Conservation (phyloP, 2,329 filamentous ascomycete species). For the Sphaceloma murrayae region DNA sequence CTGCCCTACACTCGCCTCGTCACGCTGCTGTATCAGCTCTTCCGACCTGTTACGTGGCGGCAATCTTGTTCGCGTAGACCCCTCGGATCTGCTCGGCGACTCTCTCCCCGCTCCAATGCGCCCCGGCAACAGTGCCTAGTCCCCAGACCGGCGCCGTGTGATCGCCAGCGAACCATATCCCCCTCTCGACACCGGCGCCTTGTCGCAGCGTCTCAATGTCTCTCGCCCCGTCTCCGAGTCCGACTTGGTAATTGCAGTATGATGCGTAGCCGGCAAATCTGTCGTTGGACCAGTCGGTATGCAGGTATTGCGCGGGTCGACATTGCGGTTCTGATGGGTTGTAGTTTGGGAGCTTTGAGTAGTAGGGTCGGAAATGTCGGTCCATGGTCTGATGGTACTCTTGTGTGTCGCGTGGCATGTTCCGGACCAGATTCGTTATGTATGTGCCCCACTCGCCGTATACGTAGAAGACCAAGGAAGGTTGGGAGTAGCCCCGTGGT, state of each 20-base stretch:
- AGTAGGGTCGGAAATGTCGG: slow-evolving; percentile 15
- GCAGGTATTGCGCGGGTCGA: neutral
- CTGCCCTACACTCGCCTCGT: no score
- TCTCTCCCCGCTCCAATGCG: slow-evolving; percentile 15
- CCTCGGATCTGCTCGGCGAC: slow-evolving; percentile 13
- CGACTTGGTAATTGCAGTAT: slow-evolving; percentile 14
- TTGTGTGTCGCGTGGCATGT: neutral
- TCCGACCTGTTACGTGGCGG: no score
- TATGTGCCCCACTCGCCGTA: slow-evolving; percentile 7
- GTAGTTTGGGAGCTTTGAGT: slow-evolving; percentile 14
- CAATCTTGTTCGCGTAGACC: neutral
- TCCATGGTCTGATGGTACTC: slow-evolving; percentile 5
- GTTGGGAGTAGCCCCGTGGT: slow-evolving; percentile 6
- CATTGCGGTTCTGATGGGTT: neutral
- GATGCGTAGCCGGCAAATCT: slow-evolving; percentile 15
- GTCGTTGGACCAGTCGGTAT: slow-evolving; percentile 14
- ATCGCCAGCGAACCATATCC: slow-evolving; percentile 17
- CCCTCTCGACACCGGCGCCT: slow-evolving; percentile 4
- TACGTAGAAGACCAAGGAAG: slow-evolving; percentile 15
- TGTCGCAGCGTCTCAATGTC: slow-evolving; percentile 11
- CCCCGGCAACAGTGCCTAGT: slow-evolving; percentile 17
- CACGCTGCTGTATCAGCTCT: no score
- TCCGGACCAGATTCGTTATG: neutral
- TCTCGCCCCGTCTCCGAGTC: slow-evolving; percentile 1
- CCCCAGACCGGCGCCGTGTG: slow-evolving; percentile 8